Percentiles rank a stretch among this genome's conserved stretches.
These are phyloP conservation scores for Colletotrichum graminicola DNA, from an alignment of 2,329 filamentous ascomycete genomes.

Conservation along the genomic window DNA sequence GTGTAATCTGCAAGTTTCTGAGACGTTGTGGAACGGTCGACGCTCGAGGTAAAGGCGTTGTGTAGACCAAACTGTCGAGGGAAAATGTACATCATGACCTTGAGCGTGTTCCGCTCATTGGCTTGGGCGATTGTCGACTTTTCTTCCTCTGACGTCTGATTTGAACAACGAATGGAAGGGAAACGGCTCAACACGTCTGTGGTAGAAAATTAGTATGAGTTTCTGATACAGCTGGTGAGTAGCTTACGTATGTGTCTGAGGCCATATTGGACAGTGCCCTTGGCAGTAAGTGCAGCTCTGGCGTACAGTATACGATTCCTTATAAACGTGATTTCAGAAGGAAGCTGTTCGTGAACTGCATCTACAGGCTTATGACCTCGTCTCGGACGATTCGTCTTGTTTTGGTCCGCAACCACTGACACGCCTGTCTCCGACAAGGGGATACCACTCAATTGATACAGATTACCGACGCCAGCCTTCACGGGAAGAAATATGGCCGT, in stretches of 20 bases:
- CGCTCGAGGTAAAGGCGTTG: conserved; percentile 86
- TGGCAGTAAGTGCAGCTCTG: conserved; percentile 76
- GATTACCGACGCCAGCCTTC: conserved; percentile 71
- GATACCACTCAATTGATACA: conserved; percentile 79
- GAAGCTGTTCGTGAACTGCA: conserved; percentile 45
- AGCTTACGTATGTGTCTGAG: conserved; percentile 83
- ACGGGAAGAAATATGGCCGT: conserved; percentile 80
- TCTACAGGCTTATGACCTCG: conserved; percentile 14
- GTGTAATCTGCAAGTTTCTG: conserved; percentile 89
- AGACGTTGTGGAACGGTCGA: conserved; percentile 74
- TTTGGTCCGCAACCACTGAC: neutral
- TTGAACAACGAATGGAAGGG: conserved; percentile 45
- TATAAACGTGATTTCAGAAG: conserved; percentile 78
- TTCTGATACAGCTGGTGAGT: neutral
- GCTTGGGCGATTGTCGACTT: conserved; percentile 2
- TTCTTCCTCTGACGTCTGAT: neutral
- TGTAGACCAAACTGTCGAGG: conserved; percentile 90
- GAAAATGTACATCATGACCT: conserved; percentile 93
- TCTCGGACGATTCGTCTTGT: conserved; percentile 10
- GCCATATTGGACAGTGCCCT: conserved; percentile 77
- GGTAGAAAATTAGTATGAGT: neutral
- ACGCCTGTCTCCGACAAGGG: conserved; percentile 61
- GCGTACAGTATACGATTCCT: conserved; percentile 90
- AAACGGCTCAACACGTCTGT: conserved; percentile 87
- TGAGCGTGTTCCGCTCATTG: conserved; percentile 68